Conservation (phyloP, 2,329 filamentous ascomycete genomes). For the Rugonectria rugulosa region DNA sequence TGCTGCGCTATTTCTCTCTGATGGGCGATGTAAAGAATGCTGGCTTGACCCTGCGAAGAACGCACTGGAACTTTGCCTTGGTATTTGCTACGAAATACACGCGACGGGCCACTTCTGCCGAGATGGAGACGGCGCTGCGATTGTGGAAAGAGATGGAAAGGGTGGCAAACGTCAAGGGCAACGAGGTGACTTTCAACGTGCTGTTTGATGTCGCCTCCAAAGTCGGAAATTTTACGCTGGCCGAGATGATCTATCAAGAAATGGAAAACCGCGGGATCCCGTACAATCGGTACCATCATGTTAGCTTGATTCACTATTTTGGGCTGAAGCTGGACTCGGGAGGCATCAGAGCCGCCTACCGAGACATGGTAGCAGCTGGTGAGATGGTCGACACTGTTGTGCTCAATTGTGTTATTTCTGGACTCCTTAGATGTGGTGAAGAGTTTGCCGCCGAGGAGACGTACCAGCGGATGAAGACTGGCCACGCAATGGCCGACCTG, state of each 20-base stretch:
- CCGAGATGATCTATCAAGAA: constrained; percentile 84
- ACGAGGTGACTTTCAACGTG: constrained; percentile 89
- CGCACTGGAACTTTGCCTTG: constrained; percentile 87
- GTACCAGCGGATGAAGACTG: constrained; percentile 82
- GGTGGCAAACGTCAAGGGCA: constrained; percentile 68
- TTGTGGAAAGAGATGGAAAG: constrained; percentile 93
- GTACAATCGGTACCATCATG: constrained; percentile 81
- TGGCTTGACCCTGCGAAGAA: constrained; percentile 70
- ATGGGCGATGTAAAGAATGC: constrained; percentile 82
- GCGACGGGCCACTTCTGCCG: constrained; percentile 68
- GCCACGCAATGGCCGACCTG: constrained; percentile 52
- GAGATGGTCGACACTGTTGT: constrained; percentile 89
- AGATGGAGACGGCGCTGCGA: constrained; percentile 66
- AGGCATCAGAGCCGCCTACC: constrained; percentile 79
- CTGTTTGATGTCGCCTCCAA: constrained; percentile 90
- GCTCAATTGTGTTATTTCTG: constrained; percentile 85
- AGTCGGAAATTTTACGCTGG: constrained; percentile 81
- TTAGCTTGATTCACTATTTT: constrained; percentile 83
- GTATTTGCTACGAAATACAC: constrained; percentile 78
- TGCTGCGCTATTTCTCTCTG: constrained; percentile 83
- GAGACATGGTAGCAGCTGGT: constrained; percentile 81
- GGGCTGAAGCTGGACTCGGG: constrained; percentile 78
- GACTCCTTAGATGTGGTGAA: constrained; percentile 80
- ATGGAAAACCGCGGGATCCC: constrained; percentile 74
- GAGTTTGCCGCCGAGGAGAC: constrained; percentile 78